Base-by-base conservation (phyloP, 169 alveolate genomes). In the Plasmodium knowlesi region DNA sequence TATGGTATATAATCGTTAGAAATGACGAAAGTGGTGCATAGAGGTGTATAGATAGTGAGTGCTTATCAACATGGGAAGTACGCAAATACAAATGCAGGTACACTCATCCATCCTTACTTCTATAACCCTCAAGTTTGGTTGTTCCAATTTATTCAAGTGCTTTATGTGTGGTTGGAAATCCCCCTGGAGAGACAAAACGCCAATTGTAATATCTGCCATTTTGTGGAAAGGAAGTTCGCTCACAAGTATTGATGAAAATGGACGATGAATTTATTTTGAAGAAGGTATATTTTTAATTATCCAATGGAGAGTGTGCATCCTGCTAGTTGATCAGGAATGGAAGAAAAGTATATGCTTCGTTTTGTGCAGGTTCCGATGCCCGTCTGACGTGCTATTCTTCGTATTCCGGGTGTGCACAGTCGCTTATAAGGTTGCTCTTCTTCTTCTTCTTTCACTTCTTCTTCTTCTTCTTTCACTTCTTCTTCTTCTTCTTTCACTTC, bases 121-220 rank as follows among this genome's bases (percentile, higher is more conserved):
- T 37, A 34, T 50, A 10, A 88, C 70, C n/a, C 37, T 76, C 22
- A 88, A 34, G 30, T 74, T 30, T 16, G 94, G 94, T 6, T 78
- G 34, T n/a, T 88, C 76, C 19, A 88, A 88, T 67, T 88, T 78
- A 37, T 34, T 81, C 34, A 88, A 88, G 32, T 88, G 94, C 8
- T 53, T 78, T 53, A 88, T 88, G 41, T 88, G 94, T 10, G 86
- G 81, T 46, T 88, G 83, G 46, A 88, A 88, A 50, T 88, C 82
- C 41, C 94, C 94, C 81, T 88, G 94, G 39, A 88, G 82, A 39
- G 94, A 50, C 81, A 88, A 12, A 32, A 88, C 94, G 3, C 94
- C 94, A 19, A 88, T 88, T 57, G 94, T 88, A 10, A 78, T 61
- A 4, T 79, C 73, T 57, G 61, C 25, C 94, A 88, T 88, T 76